Conservation (phyloP, 768 basidiomycete genomes). For the Boletus pseudo-olivaceus region DNA sequence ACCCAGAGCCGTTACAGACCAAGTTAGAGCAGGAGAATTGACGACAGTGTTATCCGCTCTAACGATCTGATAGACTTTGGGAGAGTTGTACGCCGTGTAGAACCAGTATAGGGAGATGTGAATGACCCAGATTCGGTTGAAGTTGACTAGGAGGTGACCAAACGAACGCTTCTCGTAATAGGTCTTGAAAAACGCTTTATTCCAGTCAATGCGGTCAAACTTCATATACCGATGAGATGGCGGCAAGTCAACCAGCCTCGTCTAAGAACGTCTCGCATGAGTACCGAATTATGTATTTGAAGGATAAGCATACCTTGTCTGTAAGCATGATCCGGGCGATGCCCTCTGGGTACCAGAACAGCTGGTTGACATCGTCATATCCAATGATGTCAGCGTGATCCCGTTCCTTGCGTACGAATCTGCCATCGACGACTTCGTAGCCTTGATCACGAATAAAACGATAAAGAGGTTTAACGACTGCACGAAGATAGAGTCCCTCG, state of each 20-base stretch:
- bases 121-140: constrained; percentile 99
- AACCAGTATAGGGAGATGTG: constrained; percentile 94
- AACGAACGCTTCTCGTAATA: constrained; percentile 98
- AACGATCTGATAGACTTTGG: constrained; percentile 68
- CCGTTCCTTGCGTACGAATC: constrained; percentile 87
- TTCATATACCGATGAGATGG: constrained; percentile 94
- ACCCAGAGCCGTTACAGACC: constrained; percentile 92
- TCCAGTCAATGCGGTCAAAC: constrained; percentile 97
- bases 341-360: constrained; percentile 99
- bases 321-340: constrained; percentile 85
- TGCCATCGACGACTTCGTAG: constrained; percentile 93
- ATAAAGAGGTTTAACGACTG: constrained; percentile 92
- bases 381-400: constrained; percentile 96
- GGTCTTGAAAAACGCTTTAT: constrained; percentile 96
- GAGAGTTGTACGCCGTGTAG: constrained; percentile 94
- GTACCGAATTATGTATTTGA: neutral
- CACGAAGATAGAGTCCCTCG: constrained; percentile 89
- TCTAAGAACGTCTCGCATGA: constrained; percentile 41
- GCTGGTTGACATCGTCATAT: constrained; percentile 97
- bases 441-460: constrained; percentile 97
- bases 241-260: constrained; percentile 85
- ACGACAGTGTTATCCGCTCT: constrained; percentile 35
- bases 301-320: constrained; percentile 66
- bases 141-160: constrained; percentile 96
- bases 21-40: constrained; percentile 75